Percentiles rank a stretch among this genome's conserved stretches.
These are phyloP conservation scores for Cutaneotrichosporon daszewskae DNA, from an alignment of 1,284 basidiomycete genomes.

Conservation along the genomic window DNA sequence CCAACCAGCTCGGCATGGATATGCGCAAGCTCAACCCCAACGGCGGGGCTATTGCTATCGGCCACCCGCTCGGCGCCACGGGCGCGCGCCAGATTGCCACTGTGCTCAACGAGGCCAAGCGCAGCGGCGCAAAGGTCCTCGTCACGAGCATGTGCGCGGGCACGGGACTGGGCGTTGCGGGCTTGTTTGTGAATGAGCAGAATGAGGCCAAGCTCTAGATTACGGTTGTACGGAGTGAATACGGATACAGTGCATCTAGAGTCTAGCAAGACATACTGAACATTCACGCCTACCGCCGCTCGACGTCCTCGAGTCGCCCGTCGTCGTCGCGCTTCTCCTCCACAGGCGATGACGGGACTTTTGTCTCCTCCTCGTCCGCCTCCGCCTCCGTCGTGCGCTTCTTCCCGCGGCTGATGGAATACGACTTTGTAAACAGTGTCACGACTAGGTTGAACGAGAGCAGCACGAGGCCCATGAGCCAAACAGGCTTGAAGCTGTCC, in stretches of 20 bases:
- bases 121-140: constrained; percentile 70
- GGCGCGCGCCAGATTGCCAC: constrained; percentile 81
- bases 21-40: constrained; percentile 76
- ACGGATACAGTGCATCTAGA: too few relatives aligned
- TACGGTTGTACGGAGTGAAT: too few relatives aligned
- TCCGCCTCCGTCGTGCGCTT: too few relatives aligned
- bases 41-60: constrained; percentile 67
- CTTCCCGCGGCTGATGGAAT: constrained; percentile 13
- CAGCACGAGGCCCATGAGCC: constrained; percentile 26
- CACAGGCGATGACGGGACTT: too few relatives aligned
- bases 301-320: too few relatives aligned
- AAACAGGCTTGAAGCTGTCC: constrained; percentile 23
- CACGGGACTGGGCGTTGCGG: not conserved
- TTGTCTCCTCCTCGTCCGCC: too few relatives aligned
- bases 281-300: too few relatives aligned
- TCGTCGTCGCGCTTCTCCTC: too few relatives aligned
- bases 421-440: constrained; percentile 22
- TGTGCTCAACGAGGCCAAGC: constrained; percentile 67
- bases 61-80: constrained; percentile 53
- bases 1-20: constrained; percentile 64
- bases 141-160: constrained; percentile 53
- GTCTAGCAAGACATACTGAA: too few relatives aligned
- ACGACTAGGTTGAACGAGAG: constrained; percentile 21
- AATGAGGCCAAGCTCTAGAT: not conserved
- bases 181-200: not conserved